Base-by-base conservation (phyloP, 2,329 filamentous ascomycete species). In the Aspergillus bombycis region DNA sequence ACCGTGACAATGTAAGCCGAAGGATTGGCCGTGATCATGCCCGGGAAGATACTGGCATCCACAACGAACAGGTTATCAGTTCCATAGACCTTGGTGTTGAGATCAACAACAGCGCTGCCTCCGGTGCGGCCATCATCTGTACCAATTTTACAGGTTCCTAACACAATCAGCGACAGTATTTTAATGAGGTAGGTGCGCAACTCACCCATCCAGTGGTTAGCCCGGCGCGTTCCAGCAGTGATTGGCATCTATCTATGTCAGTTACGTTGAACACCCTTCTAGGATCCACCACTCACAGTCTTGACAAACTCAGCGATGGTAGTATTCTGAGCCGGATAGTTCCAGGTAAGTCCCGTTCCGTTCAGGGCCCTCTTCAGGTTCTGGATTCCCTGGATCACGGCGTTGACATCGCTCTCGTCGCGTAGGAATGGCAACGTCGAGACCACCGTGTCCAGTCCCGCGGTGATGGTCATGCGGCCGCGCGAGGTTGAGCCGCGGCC, bases 101-200 rank as follows among this genome's bases (percentile, higher is more conserved):
- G 55, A 28, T 70, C 68, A 1, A 70, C 68, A 6, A 70, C 68
- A 4, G 65, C 59, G 21, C 60, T 53, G 2, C 68, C 68, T 6
- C 63, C 65, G 16, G 54, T 57, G 23, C 68, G 65, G 30, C 68
- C 68, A 41, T 70, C 68, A 36, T 68, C 65, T 16, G 58, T 59
- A 50, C 68, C 68, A 52, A 70, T 61, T 34, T 70, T 70, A 32
- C 65, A 65, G 1, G 66, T 66, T 30, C 63, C 64, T 54, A 50
- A 48, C 32, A 58, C n/a, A 48, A 53, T 63, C 45, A 63, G 61
- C 60, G n/a, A 19, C 12, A 7, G 7, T 16, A 21, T 5, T 32
- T 2, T 11, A 53, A 21, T n/a, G 12, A 53, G 8, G 56, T 0
- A 46, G 34, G 10, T 52, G 5, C 19, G 23, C 32, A 2, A 50